A percentile compares a stretch with the other conserved stretches of the same genome.
phyloP scores from a whole-genome alignment of 176 grass and related monocot genomes.

The Triticum monococcum region DNA sequence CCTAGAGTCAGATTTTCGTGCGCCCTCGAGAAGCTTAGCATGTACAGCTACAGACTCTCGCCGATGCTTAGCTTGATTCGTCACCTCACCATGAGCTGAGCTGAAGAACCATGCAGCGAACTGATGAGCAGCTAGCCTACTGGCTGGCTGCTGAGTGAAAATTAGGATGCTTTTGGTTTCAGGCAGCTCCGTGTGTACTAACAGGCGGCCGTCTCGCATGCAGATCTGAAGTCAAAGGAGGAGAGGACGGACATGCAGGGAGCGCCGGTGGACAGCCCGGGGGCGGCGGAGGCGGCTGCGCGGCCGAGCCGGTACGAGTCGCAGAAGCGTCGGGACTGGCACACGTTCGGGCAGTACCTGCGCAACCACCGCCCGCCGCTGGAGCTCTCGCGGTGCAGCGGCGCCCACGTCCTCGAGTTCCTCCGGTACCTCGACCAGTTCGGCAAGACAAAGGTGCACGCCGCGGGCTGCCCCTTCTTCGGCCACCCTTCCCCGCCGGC shows the following conservation, averaged over 20 bases:
- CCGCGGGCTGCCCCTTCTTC: slow-evolving; percentile 59
- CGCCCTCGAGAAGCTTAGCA: not conserved
- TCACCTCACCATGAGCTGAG: not conserved
- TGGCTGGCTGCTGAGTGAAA: not conserved
- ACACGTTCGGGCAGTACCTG: slow-evolving; percentile 85
- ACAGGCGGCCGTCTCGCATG: not conserved
- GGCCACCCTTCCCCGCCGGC: slow-evolving; percentile 67
- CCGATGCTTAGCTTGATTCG: not conserved
- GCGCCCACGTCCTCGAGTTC: slow-evolving; percentile 79
- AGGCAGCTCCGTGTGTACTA: not conserved
- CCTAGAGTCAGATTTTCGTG: slow-evolving; percentile 18
- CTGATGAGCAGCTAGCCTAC: not conserved
- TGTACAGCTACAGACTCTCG: not conserved
- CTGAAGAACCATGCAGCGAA: not conserved
- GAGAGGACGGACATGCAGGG: slow-evolving; percentile 31
- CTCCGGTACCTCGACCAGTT: slow-evolving; percentile 85
- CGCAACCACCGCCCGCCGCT: slow-evolving; percentile 81
- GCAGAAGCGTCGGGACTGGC: slow-evolving; percentile 87
- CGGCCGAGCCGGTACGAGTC: slow-evolving; percentile 77
- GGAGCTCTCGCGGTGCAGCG: slow-evolving; percentile 71
- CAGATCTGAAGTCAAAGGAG: slow-evolving; percentile 40
- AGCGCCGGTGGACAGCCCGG: slow-evolving; percentile 35
- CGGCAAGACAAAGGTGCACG: slow-evolving; percentile 83
- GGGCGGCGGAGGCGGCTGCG: slow-evolving; percentile 1
- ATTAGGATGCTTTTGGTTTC: not conserved